A percentile compares a stretch with the other conserved stretches of the same genome.
Evolutionary conservation across 371 early-diverging fungal species (phyloP).

Genomic region (Actinomortierella ambigua): DNA sequence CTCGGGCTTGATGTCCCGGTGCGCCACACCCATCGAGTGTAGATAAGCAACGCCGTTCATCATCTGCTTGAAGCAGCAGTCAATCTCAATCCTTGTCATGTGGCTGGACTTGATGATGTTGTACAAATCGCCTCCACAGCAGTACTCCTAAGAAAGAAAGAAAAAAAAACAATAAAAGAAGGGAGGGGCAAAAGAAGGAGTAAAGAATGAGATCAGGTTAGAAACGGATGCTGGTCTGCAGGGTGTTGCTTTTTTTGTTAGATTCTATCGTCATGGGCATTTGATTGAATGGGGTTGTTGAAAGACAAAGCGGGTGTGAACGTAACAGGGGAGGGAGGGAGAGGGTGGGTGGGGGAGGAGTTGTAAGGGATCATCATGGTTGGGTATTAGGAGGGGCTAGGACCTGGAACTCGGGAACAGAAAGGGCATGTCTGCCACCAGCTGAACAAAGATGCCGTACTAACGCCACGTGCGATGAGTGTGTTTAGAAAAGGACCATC

Average conservation of each 20-base stretch:
- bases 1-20: conserved; percentile 89
- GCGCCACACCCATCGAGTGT: conserved; percentile 94
- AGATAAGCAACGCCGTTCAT: conserved; percentile 88
- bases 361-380: too few relatives aligned
- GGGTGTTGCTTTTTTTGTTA: too few relatives aligned
- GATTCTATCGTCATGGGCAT: too few relatives aligned
- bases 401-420: too few relatives aligned
- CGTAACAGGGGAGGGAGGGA: neutral
- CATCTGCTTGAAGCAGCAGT: conserved; percentile 94
- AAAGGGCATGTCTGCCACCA: too few relatives aligned
- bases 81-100: conserved; percentile 77
- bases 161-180: conserved; percentile 17
- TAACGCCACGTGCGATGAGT: too few relatives aligned
- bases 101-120: conserved; percentile 71
- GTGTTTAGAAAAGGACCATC: too few relatives aligned
- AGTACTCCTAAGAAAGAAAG: conserved; percentile 52
- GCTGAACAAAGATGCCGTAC: too few relatives aligned
- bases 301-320: neutral
- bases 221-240: too few relatives aligned
- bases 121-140: conserved; percentile 87
- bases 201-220: conserved; percentile 7
- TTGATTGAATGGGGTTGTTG: too few relatives aligned
- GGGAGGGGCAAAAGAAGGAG: conserved; percentile 4
- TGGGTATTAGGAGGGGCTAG: too few relatives aligned
- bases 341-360: neutral